Percentiles rank a stretch among this genome's conserved stretches.
Evolutionary conservation across 306 rosid species (phyloP).

Genomic region (Hippophae rhamnoides): DNA sequence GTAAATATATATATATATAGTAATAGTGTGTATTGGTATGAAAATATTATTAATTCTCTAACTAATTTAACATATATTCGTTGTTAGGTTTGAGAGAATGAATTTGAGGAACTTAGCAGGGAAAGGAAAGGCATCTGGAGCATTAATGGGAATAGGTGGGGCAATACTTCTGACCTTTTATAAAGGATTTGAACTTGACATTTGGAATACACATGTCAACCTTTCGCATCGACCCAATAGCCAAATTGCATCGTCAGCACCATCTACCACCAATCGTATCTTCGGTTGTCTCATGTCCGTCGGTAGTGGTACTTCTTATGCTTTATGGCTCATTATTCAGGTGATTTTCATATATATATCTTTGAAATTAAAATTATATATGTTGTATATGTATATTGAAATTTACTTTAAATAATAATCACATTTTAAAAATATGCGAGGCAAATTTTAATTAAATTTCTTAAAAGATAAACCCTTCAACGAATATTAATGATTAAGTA

Average conservation of each 20-base stretch:
- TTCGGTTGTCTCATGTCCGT: conserved; percentile 25
- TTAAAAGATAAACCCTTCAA: too few relatives aligned
- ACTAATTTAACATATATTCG: background rate
- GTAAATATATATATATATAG: too few relatives aligned
- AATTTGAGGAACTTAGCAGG: conserved; percentile 34
- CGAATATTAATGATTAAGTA: too few relatives aligned
- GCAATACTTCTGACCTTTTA: conserved; percentile 56
- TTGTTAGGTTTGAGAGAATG: conserved; percentile 37
- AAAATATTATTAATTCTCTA: too few relatives aligned
- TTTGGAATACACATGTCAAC: conserved; percentile 52
- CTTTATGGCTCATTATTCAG: conserved; percentile 41
- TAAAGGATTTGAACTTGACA: conserved; percentile 38
- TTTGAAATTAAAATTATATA: background rate
- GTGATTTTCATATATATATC: background rate
- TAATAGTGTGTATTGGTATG: too few relatives aligned
- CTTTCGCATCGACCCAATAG: conserved; percentile 20
- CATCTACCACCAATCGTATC: conserved; percentile 1
- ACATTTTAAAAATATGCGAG: too few relatives aligned
- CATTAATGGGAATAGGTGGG: conserved; percentile 59
- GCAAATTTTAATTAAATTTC: too few relatives aligned
- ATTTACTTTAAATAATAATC: too few relatives aligned
- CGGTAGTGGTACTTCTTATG: conserved; percentile 17
- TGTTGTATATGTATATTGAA: background rate
- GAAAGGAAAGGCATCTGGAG: conserved; percentile 50
- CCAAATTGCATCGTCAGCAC: background rate